These are phyloP conservation scores for Stentor roeselii DNA, from an alignment of 73 alveolate genomes.

Conservation along the genomic window DNA sequence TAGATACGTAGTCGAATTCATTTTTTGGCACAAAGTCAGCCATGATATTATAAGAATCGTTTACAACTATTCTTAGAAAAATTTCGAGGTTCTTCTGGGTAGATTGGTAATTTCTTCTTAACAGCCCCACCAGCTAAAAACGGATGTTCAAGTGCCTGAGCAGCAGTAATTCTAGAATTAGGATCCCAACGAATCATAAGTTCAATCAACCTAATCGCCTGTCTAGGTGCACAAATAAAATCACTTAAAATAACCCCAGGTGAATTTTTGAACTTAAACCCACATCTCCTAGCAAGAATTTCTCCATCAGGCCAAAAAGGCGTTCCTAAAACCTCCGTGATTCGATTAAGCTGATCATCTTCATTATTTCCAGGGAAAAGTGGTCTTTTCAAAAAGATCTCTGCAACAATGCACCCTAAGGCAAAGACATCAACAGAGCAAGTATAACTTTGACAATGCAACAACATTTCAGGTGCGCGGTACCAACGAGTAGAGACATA, in stretches of 20 bases:
- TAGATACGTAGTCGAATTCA: too few species aligned
- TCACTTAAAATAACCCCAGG: slow-evolving; percentile 53
- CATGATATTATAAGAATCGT: too few species aligned
- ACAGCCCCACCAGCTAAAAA: slow-evolving; percentile 38
- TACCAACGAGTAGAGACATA: slow-evolving; percentile 89
- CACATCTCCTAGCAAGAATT: slow-evolving; percentile 72
- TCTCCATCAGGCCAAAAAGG: slow-evolving; percentile 95
- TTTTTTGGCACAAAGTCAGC: too few species aligned
- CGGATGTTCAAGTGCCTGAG: slow-evolving; percentile 73
- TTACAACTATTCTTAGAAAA: too few species aligned
- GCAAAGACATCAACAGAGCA: slow-evolving; percentile 97
- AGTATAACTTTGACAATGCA: slow-evolving; percentile 85
- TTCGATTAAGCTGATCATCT: slow-evolving; percentile 82
- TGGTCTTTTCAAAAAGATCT: slow-evolving; percentile 83
- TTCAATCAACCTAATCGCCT: slow-evolving; percentile 86
- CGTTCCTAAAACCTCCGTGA: slow-evolving; percentile 60
- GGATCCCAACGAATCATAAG: slow-evolving; percentile 95
- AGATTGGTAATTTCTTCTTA: neutral
- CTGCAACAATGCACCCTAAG: slow-evolving; percentile 97
- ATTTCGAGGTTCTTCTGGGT: neutral
- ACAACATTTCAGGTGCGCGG: slow-evolving; percentile 95
- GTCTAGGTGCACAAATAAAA: slow-evolving; percentile 73
- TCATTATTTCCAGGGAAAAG: slow-evolving; percentile 91
- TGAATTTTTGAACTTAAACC: slow-evolving; percentile 67
- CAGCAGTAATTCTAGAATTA: slow-evolving; percentile 83